phyloP scores from a whole-genome alignment of 2,329 filamentous ascomycete genomes.

The Ascosphaera pollenicola region DNA sequence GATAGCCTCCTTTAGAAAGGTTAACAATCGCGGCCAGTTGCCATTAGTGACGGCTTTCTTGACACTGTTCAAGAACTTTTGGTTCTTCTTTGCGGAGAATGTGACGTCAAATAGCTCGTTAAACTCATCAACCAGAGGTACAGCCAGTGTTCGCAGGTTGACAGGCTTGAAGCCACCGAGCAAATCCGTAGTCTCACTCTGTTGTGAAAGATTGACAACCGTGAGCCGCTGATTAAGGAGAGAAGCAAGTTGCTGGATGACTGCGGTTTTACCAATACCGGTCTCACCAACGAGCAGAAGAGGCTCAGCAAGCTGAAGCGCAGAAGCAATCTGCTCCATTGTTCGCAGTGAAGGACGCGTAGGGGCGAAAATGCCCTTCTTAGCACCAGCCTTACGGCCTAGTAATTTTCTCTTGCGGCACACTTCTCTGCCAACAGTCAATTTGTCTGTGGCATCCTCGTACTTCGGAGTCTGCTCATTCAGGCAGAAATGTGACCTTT shows the following conservation, averaged over 20 bases:
- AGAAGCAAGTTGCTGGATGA: constrained; percentile 77
- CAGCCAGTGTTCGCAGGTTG: constrained; percentile 64
- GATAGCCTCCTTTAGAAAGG: constrained; percentile 71
- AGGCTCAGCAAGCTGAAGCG: constrained; percentile 67
- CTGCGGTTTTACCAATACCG: constrained; percentile 93
- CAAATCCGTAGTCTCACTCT: constrained; percentile 91
- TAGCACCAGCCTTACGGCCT: constrained; percentile 14
- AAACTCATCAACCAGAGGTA: constrained; percentile 85
- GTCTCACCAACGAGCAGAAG: constrained; percentile 94
- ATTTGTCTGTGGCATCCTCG: constrained; percentile 33
- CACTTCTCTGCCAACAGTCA: constrained; percentile 44
- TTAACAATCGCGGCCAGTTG: constrained; percentile 72
- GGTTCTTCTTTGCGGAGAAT: constrained; percentile 72
- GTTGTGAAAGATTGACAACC: constrained; percentile 89
- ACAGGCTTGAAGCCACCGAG: constrained; percentile 93
- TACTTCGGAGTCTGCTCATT: constrained; percentile 48
- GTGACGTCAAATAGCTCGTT: constrained; percentile 72
- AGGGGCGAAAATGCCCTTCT: constrained; percentile 45
- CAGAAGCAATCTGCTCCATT: constrained; percentile 70
- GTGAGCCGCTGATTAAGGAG: constrained; percentile 68
- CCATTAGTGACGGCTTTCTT: constrained; percentile 57
- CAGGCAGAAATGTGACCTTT: constrained; percentile 59
- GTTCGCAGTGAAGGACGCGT: constrained; percentile 67
- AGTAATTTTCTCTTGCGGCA: constrained; percentile 28
- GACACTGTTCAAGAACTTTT: constrained; percentile 63